Evolutionary conservation across 371 early-diverging fungal genomes (phyloP), one percentile per base, ranked within the genome.

Genomic region (Haplosporangium sp.): DNA sequence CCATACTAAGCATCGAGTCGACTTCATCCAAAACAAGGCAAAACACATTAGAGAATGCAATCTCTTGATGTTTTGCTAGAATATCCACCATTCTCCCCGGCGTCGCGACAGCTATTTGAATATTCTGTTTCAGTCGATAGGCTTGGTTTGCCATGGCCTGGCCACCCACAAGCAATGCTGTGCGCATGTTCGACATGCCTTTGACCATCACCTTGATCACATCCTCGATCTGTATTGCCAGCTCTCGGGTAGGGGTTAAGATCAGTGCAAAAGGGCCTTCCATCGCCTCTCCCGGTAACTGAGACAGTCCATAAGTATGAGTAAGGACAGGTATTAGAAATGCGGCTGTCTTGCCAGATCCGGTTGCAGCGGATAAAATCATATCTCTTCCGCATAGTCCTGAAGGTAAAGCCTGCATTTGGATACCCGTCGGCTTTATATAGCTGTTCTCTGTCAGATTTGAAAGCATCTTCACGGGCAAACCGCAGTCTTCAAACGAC

Each of bases 361-460:
- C 87, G 1, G 93, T 92, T 3, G 92, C 92, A 15, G 94, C 92
- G 42, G 88, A 85, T 40, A 88, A 91, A 55, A 91, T 77, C 34
- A 93, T 77, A 65, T 95, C 95, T n/a, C 92, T 84, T 15, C 92
- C 90, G 11, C 86, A 86, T 6, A 95, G 75, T 5, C 87, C 87
- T 17, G 89, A 83, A 2, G 95, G 92, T 13, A 94, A 83, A 1
- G 88, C 89, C 68, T 92, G 92, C 83, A 92, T 87, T 65, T 95
- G 95, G 38, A 90, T 84, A 37, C 86, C 75, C 1, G 88, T 87
- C 9, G 92, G 90, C 62, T 75, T 76, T 1, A 60, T 56, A 78
- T 86, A 89, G 7, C 87, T 88, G 3, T 74, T 58, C 37, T 73
- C 70, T 27, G 68, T 55, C 1, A 83, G 69, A 58, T 90, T 90